A percentile compares a stretch with the other conserved stretches of the same genome.
phyloP scores from a whole-genome alignment of 225 moss, liverwort and hornwort species.

The Anthoceros angustus region DNA sequence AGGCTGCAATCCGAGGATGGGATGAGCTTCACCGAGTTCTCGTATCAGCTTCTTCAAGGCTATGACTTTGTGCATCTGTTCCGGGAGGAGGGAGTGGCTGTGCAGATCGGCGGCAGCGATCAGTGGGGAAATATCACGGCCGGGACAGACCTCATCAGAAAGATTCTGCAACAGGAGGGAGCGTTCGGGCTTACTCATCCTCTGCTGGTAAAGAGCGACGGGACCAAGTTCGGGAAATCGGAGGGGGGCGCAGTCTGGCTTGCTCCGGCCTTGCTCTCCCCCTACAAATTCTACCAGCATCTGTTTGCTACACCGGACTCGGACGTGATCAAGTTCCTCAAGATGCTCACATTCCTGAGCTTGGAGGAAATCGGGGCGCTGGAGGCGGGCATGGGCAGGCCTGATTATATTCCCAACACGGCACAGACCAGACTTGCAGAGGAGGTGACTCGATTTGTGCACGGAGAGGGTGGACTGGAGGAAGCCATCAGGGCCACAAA shows the following conservation, averaged over 20 bases:
- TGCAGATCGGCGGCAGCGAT: constrained; percentile 95
- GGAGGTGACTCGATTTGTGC: constrained; percentile 93
- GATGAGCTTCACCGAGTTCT: constrained; percentile 96
- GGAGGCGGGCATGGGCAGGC: constrained; percentile 44
- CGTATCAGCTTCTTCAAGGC: constrained; percentile 88
- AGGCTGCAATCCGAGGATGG: constrained; percentile 89
- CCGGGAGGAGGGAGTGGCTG: constrained; percentile 52
- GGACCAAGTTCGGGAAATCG: constrained; percentile 82
- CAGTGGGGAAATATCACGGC: constrained; percentile 99
- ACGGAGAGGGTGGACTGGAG: constrained; percentile 48
- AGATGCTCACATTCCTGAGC: constrained; percentile 66
- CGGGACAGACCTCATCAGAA: constrained; percentile 73
- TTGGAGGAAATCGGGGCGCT: constrained; percentile 48
- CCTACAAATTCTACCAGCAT: constrained; percentile 80
- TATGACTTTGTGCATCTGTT: constrained; percentile 86
- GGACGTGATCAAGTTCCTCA: constrained; percentile 68
- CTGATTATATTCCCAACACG: constrained; percentile 51
- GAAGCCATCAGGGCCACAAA: constrained; percentile 72
- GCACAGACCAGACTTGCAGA: constrained; percentile 69
- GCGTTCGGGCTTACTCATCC: constrained; percentile 85
- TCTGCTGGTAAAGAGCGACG: constrained; percentile 77
- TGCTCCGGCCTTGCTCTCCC: constrained; percentile 46
- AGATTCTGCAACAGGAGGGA: constrained; percentile 58
- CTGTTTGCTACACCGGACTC: constrained; percentile 61
- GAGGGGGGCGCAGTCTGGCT: constrained; percentile 87